These are phyloP conservation scores for Coleophoma cylindrospora DNA, from an alignment of 2,329 filamentous ascomycete species.

Conservation along the genomic window DNA sequence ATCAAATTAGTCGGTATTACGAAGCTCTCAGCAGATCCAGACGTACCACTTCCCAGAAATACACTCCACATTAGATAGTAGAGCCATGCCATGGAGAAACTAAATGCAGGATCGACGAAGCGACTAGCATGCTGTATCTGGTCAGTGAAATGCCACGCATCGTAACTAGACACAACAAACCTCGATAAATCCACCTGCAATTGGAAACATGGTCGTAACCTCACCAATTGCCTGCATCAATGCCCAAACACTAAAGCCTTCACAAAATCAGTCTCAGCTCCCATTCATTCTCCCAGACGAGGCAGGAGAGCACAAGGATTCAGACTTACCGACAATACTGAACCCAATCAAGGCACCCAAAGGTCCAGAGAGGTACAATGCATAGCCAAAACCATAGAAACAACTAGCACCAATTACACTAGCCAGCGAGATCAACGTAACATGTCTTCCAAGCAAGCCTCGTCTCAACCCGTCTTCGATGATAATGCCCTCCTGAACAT, in stretches of 20 bases:
- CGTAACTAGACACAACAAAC: neutral
- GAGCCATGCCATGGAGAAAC: slow-evolving; percentile 7
- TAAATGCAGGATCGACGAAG: slow-evolving; percentile 9
- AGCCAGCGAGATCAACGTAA: slow-evolving; percentile 16
- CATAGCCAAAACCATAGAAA: slow-evolving; percentile 44
- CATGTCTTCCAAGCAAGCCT: slow-evolving; percentile 8
- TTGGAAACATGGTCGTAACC: slow-evolving; percentile 8
- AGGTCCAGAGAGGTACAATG: slow-evolving; percentile 42
- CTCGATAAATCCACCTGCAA: slow-evolving; percentile 9
- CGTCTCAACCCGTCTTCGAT: slow-evolving; percentile 7
- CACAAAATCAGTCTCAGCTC: neutral
- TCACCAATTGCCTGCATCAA: slow-evolving; percentile 43
- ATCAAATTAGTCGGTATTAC: too few species aligned
- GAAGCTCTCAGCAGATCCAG: too few species aligned
- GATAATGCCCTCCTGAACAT: slow-evolving; percentile 6
- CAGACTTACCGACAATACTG: slow-evolving; percentile 40
- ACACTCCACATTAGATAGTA: slow-evolving; percentile 11
- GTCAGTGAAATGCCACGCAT: neutral
- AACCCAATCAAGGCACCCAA: slow-evolving; percentile 46
- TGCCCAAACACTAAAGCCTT: slow-evolving; percentile 11
- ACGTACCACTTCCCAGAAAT: slow-evolving; percentile 3
- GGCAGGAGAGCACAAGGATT: slow-evolving; percentile 25
- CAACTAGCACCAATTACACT: slow-evolving; percentile 49
- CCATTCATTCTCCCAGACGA: slow-evolving; percentile 26
- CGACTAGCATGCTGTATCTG: slow-evolving; percentile 5